Base-by-base conservation (phyloP, 345 rosid species). In the Geranium rotundifolium region DNA sequence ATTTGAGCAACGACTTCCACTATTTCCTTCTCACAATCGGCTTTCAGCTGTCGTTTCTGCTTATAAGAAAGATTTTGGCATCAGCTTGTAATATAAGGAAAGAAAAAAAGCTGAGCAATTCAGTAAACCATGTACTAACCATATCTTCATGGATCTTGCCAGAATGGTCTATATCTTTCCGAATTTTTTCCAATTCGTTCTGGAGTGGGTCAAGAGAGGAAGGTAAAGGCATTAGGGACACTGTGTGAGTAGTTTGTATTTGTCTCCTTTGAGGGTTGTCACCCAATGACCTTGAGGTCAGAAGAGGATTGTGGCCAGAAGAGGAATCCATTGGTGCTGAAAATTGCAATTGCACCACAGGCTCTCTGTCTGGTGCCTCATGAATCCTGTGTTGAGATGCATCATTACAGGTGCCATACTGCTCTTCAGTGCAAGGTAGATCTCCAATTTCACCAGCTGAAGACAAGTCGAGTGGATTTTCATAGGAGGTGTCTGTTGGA, bases 1-100 rank as follows among this genome's bases (percentile, higher is more conserved):
- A 87, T 79, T 69, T 84, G 72, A 54, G 80, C 72, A 2, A 81
- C 62, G 19, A 63, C 73, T 57, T 69, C 76, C 71, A 81, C 79
- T 37, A 84, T 79, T 77, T 87, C 89, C 72, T 75, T 79, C 50
- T 80, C 82, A 13, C 82, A 74, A 20, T 80, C 82, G 18, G 76
- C 69, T 69, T 66, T 74, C 62, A 87, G 60, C 62, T 5, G 73
- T 63, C 63, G 62, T 70, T 23, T 23, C 27, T 23, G 27, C 1
- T 23, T 23, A 23, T 23, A 23, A 23, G 27, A 23, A 14, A 17
- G 3, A 5, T 18, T 1, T 13, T 13, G 60, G 19, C 7, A 1
- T 15, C 19, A 20, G 19, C 30, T 12, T 46, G 14, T 9, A 57
- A 57, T 19, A 57, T 12, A 19, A 10, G 9, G 30, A 57, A 57